Base-by-base conservation (phyloP, 176 grass and related monocot species). In the Typha latifolia region DNA sequence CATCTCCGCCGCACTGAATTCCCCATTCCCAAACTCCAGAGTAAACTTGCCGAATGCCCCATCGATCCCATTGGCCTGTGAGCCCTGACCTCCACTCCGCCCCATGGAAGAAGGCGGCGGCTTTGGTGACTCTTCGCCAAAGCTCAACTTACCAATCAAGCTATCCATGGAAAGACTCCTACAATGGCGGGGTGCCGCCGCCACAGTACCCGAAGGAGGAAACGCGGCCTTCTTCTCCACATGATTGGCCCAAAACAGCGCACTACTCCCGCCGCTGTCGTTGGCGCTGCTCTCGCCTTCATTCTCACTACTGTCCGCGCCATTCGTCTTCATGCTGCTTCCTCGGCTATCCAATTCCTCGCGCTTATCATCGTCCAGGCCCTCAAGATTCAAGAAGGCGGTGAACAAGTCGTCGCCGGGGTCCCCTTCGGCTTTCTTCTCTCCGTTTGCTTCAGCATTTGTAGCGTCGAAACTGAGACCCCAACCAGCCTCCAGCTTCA, bases 291-390 rank as follows among this genome's bases (percentile, higher is more conserved):
- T 88, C 67, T 94, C 89, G 3, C 81, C 85, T 71, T 99, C 95
- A 64, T 90, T 99, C 81, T 94, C 95, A 67, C 94, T 99, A 83
- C 89, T 99, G 69, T 93, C 89, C 29, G 83, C 88, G 48, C 83
- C 89, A 77, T 87, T 92, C 4, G 85, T 85, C 59, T 70, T 90
- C 73, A 81, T 85, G 78, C 85, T 89, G 78, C 93, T 96, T 26
- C 82, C 87, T 56, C 78, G 75, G 79, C 87, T 97, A 26, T 94
- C 81, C 21, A 82, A 76, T n/a, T 94, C 90, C 12, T 84, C 84
- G 56, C 78, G 90, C 68, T 84, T 84, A 16, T 89, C 87, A 1
- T 99, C 84, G 53, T 94, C 95, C 48, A 99, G 71, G 12, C 79
- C 79, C 27, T 99, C 86, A 76, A 99, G 74, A 79, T 91, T 85